Evolutionary conservation across 1,139 yeast species (phyloP).

Genomic region (Saccharomyces hybrid): DNA sequence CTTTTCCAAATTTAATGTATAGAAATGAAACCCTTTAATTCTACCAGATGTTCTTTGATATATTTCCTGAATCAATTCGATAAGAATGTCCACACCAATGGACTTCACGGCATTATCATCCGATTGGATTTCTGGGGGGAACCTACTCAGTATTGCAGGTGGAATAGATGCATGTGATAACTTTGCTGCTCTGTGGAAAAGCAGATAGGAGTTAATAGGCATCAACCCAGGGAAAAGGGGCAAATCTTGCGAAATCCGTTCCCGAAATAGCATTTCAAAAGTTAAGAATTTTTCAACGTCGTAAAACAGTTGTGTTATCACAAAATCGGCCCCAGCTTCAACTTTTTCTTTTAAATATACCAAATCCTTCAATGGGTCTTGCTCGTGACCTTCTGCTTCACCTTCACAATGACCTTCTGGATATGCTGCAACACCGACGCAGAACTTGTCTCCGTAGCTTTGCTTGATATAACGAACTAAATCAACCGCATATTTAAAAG

Average conservation of each 20-base stretch:
- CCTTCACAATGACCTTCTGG: constrained; percentile 86
- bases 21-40: constrained; percentile 79
- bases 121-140: constrained; percentile 50
- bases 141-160: constrained; percentile 38
- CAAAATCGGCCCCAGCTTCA: constrained; percentile 90
- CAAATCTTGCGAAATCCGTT: constrained; percentile 38
- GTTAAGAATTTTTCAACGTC: constrained; percentile 49
- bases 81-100: constrained; percentile 69
- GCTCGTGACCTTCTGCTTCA: constrained; percentile 63
- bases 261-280: constrained; percentile 39
- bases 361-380: constrained; percentile 56
- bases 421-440: constrained; percentile 89
- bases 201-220: constrained; percentile 89
- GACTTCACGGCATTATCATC: constrained; percentile 84
- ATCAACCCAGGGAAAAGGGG: constrained; percentile 84
- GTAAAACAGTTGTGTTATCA: constrained; percentile 80
- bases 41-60: constrained; percentile 45
- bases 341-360: constrained; percentile 76
- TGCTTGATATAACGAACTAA: constrained; percentile 67
- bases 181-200: constrained; percentile 82
- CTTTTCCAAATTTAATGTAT: constrained; percentile 81
- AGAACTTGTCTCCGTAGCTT: constrained; percentile 65
- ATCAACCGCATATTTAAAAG: constrained; percentile 72
- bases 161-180: constrained; percentile 89
- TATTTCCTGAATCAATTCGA: constrained; percentile 54